Evolutionary conservation across 108 stramenopile species (phyloP).

Genomic region (Skeletonema grethae): DNA sequence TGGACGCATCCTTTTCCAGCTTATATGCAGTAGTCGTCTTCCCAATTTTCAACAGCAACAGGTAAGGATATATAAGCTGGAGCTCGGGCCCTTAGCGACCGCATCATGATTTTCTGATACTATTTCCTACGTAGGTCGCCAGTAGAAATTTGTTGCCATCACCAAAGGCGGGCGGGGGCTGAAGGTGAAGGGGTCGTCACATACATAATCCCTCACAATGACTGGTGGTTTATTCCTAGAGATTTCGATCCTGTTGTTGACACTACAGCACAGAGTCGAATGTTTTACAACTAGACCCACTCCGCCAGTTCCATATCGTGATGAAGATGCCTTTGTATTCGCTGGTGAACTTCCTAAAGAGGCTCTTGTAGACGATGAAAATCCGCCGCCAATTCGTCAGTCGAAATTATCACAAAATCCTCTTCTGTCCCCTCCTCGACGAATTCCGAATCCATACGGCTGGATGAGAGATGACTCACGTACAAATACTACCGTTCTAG

Average conservation of each 20-base stretch:
- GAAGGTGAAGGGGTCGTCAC: too few species aligned
- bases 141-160: too few species aligned
- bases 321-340: conserved; percentile 34
- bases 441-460: conserved; percentile 82
- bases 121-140: too few species aligned
- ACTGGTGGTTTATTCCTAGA: too few species aligned
- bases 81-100: too few species aligned
- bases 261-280: not conserved
- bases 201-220: too few species aligned
- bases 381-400: conserved; percentile 49
- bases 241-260: too few species aligned
- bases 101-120: too few species aligned
- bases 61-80: too few species aligned
- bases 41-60: too few species aligned
- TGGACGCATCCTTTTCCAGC: too few species aligned
- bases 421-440: conserved; percentile 76
- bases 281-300: not conserved
- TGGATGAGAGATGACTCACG: conserved; percentile 93
- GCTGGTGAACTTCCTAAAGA: conserved; percentile 19
- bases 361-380: not conserved
- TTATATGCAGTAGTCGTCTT: not conserved
- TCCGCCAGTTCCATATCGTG: conserved; percentile 38
- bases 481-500: conserved; percentile 67
- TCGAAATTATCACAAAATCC: conserved; percentile 58
- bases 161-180: too few species aligned